A percentile compares a stretch with the other conserved stretches of the same genome.
phyloP scores from a whole-genome alignment of 1,284 basidiomycete genomes.

The Ceratobasidium sp. region DNA sequence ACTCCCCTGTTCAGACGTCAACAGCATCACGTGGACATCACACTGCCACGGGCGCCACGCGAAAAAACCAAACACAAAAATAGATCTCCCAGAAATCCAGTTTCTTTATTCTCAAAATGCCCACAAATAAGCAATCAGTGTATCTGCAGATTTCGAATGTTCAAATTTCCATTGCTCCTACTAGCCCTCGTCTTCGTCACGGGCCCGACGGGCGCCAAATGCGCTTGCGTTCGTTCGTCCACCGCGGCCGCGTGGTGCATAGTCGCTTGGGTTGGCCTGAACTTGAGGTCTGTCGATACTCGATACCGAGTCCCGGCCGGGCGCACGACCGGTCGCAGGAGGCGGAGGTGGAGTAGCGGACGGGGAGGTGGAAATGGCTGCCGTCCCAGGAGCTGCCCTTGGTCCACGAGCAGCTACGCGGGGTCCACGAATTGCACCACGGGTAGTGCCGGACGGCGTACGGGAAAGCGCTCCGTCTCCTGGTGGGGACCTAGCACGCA shows the following conservation, averaged over 20 bases:
- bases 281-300: slow-evolving; percentile 26
- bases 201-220: slow-evolving; percentile 66
- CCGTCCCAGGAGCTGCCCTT: slow-evolving; percentile 19
- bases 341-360: slow-evolving; percentile 1
- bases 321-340: neutral
- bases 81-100: neutral
- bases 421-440: slow-evolving; percentile 30
- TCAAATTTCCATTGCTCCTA: slow-evolving; percentile 62
- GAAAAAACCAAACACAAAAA: neutral
- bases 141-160: neutral
- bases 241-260: slow-evolving; percentile 52
- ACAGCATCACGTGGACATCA: slow-evolving; percentile 20
- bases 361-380: neutral
- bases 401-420: slow-evolving; percentile 31
- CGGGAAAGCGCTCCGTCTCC: slow-evolving; percentile 49
- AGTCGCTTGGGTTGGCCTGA: slow-evolving; percentile 39
- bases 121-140: slow-evolving; percentile 39
- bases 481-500: slow-evolving; percentile 41
- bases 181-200: slow-evolving; percentile 78
- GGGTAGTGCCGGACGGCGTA: slow-evolving; percentile 53
- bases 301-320: slow-evolving; percentile 13
- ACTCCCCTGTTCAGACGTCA: neutral
- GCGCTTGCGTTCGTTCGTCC: slow-evolving; percentile 56
- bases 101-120: neutral
- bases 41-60: slow-evolving; percentile 21